Conservation (phyloP, 768 basidiomycete species). For the Phylloporus arenicola region DNA sequence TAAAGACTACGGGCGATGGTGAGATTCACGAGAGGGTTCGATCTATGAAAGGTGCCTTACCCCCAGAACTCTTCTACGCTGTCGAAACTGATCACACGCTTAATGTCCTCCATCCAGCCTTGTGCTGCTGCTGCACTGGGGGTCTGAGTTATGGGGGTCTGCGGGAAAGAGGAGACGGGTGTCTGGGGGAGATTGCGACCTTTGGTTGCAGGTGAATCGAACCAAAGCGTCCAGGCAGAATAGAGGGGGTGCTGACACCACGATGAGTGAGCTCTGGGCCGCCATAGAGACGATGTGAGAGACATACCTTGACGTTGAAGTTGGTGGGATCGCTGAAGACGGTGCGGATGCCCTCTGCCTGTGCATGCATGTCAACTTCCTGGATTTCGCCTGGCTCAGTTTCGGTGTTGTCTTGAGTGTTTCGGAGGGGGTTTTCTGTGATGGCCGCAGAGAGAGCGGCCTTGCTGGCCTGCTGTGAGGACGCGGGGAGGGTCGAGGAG, state of each 20-base stretch:
- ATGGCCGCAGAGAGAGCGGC: constrained; percentile 73
- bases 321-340: constrained; percentile 90
- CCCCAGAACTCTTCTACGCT: constrained; percentile 99
- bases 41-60: constrained; percentile 39
- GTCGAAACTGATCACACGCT: constrained; percentile 92
- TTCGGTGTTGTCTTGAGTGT: constrained; percentile 32
- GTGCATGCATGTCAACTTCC: constrained; percentile 79
- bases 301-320: constrained; percentile 90
- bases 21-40: neutral
- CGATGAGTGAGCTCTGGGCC: neutral
- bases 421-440: constrained; percentile 43
- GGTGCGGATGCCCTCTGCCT: constrained; percentile 80
- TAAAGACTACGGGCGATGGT: constrained; percentile 56
- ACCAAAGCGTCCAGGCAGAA: constrained; percentile 97
- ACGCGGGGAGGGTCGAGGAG: constrained; percentile 52
- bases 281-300: neutral
- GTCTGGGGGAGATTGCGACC: constrained; percentile 85
- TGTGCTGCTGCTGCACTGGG: constrained; percentile 68
- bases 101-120: constrained; percentile 99
- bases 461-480: constrained; percentile 73
- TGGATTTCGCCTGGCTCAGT: constrained; percentile 81
- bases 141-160: constrained; percentile 68
- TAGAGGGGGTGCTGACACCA: constrained; percentile 78
- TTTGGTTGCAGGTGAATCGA: constrained; percentile 91
- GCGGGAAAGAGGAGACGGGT: constrained; percentile 70